Evolutionary conservation across 2,329 filamentous ascomycete genomes (phyloP), one percentile per base, ranked within the genome.

Genomic region (Verticillium nubilum): DNA sequence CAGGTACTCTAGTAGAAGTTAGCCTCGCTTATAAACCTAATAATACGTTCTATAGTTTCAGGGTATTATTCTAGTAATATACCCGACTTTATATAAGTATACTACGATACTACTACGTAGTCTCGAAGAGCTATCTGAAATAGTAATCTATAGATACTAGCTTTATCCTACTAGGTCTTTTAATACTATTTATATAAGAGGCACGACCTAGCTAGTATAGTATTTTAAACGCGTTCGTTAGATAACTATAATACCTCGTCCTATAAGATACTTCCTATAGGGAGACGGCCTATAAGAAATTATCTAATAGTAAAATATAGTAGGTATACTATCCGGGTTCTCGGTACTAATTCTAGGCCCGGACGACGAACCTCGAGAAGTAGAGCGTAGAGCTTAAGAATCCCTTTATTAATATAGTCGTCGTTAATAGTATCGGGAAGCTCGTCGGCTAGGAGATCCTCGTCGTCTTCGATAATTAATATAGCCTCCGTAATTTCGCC

Each of bases 401-500:
- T 68, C 31, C 71, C 67, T 9, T 58, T 63, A 17, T 66, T 59
- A 5, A 74, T 27, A 33, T 71, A 73, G 0, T 69, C 67, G 0
- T 74, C 64, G 12, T 72, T 61, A 1, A 72, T 17, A 0, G 19
- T 17, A 5, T 73, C 68, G 0, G 69, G 69, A 0, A 72, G 31
- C 0, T 74, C 66, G 0, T 70, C 66, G 0, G 59, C n/a, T 0
- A 61, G 62, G 0, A 70, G 42, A 0, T 67, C 65, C 17, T 64
- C 65, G 23, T 58, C 58, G 1, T 63, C 13, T 1, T 66, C 60
- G 17, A 73, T 60, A 0, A 23, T 47, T 17, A 70, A 9, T 0
- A 66, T 52, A 0, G 71, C 71, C 52, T 72, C 68, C 0, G 62
- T 56, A 0, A 73, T 60, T 50, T 66, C 64, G 1, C 26, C 28